Percentiles rank a stretch among this genome's conserved stretches.
These are phyloP conservation scores for Gloeopeniophorella convolvens DNA, from an alignment of 768 basidiomycete species.

Conservation along the genomic window DNA sequence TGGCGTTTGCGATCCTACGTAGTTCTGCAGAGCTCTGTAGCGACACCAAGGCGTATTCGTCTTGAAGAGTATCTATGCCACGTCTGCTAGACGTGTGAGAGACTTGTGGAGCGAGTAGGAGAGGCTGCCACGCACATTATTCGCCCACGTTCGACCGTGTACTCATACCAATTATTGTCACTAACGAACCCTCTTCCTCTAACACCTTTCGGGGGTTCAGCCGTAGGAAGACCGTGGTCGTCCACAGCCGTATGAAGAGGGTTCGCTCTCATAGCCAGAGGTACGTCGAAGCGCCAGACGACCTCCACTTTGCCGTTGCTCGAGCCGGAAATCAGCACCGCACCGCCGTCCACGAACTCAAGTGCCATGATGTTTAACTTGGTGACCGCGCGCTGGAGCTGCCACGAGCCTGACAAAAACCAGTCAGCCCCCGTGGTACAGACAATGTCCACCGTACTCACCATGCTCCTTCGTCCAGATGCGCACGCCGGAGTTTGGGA, in stretches of 20 bases:
- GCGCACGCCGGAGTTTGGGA: constrained; percentile 17
- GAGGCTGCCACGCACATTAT: too few relatives aligned
- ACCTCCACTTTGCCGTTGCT: constrained; percentile 62
- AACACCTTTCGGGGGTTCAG: too few relatives aligned
- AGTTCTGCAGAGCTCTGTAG: too few relatives aligned
- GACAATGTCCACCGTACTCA: constrained; percentile 31
- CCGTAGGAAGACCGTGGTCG: too few relatives aligned
- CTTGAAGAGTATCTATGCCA: constrained; percentile 46
- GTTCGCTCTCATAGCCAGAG: not conserved
- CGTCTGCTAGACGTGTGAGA: too few relatives aligned
- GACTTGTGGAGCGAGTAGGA: too few relatives aligned
- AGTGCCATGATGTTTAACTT: constrained; percentile 60
- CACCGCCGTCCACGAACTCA: constrained; percentile 56
- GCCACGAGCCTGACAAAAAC: constrained; percentile 47
- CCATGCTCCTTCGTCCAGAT: constrained; percentile 22
- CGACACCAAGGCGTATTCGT: constrained; percentile 48
- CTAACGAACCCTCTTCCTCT: too few relatives aligned
- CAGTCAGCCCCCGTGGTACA: not conserved
- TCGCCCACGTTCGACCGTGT: too few relatives aligned
- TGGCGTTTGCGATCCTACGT: too few relatives aligned
- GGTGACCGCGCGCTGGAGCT: constrained; percentile 54
- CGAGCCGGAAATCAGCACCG: constrained; percentile 61
- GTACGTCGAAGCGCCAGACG: not conserved
- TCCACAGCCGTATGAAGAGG: too few relatives aligned
- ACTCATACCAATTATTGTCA: too few relatives aligned